Percentiles rank a stretch among this genome's conserved stretches.
Conservation (phyloP, 257 asterid genomes). For the Nicotiana noctiflora region DNA sequence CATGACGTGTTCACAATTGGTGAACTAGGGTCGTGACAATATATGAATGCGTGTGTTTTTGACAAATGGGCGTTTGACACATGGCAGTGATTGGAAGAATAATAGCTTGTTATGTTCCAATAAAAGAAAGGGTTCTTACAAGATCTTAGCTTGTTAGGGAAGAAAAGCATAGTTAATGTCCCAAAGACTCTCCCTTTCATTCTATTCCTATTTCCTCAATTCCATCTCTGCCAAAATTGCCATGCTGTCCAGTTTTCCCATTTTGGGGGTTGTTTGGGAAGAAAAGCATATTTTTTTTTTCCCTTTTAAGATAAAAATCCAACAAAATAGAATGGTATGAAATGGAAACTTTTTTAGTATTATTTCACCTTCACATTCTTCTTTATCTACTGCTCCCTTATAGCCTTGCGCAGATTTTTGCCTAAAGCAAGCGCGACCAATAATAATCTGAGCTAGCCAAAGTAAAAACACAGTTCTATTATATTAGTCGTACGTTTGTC, state of each 20-base stretch:
- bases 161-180: slow-evolving; percentile 54
- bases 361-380: slow-evolving; percentile 1
- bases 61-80: slow-evolving; percentile 19
- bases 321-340: not conserved
- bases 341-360: not conserved
- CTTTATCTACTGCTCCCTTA: not conserved
- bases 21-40: no score
- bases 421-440: not conserved
- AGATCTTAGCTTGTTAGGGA: slow-evolving; percentile 27
- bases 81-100: slow-evolving; percentile 7
- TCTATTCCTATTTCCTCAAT: slow-evolving; percentile 16
- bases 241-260: not conserved
- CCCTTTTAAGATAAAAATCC: not conserved
- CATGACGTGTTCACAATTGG: no score
- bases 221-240: slow-evolving; percentile 14
- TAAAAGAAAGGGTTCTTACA: slow-evolving; percentile 5
- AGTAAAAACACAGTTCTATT: not conserved
- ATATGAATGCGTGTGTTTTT: not conserved
- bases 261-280: no score
- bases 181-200: slow-evolving; percentile 23
- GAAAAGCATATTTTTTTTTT: not conserved
- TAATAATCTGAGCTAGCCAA: not conserved
- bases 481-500: not conserved
- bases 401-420: not conserved
- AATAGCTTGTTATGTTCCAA: not conserved